Evolutionary conservation across 2,329 filamentous ascomycete species (phyloP).

Genomic region (Sporothrix globosa): DNA sequence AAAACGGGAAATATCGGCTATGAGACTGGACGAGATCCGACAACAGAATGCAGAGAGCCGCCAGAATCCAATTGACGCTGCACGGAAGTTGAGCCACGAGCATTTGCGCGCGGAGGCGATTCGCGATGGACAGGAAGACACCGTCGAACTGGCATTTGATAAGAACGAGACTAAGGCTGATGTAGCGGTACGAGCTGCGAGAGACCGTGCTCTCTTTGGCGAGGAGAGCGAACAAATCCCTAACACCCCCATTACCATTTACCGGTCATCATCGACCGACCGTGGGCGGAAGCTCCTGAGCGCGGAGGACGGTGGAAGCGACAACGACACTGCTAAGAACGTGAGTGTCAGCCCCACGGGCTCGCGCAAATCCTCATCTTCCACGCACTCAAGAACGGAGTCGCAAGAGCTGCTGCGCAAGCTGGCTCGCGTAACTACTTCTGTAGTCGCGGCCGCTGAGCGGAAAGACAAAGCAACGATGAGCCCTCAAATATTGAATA

Average conservation of each 20-base stretch:
- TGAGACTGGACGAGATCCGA: slow-evolving; percentile 57
- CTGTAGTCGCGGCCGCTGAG: slow-evolving; percentile 20
- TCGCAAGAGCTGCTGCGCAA: slow-evolving; percentile 55
- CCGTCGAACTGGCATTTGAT: not conserved
- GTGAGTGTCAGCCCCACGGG: slow-evolving; percentile 30
- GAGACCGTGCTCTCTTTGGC: slow-evolving; percentile 1
- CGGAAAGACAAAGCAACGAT: slow-evolving; percentile 20
- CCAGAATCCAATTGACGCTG: slow-evolving; percentile 41
- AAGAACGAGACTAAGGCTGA: slow-evolving; percentile 3
- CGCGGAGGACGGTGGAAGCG: slow-evolving; percentile 27
- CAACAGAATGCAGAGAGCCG: slow-evolving; percentile 52
- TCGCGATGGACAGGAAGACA: not conserved
- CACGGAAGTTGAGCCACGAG: slow-evolving; percentile 42
- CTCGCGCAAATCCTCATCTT: slow-evolving; percentile 34
- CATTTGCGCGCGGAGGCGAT: slow-evolving; percentile 26
- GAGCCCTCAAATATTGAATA: not conserved
- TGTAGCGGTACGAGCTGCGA: slow-evolving; percentile 27
- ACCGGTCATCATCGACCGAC: slow-evolving; percentile 36
- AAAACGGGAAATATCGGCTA: slow-evolving; percentile 52
- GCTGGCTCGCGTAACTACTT: slow-evolving; percentile 48
- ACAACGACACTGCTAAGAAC: slow-evolving; percentile 13
- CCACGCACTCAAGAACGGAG: slow-evolving; percentile 44
- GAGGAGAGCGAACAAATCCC: slow-evolving; percentile 44
- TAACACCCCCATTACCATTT: slow-evolving; percentile 50
- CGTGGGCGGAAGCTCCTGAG: slow-evolving; percentile 26